phyloP scores from a whole-genome alignment of 1,284 basidiomycete species.

The Irpex lacteus region DNA sequence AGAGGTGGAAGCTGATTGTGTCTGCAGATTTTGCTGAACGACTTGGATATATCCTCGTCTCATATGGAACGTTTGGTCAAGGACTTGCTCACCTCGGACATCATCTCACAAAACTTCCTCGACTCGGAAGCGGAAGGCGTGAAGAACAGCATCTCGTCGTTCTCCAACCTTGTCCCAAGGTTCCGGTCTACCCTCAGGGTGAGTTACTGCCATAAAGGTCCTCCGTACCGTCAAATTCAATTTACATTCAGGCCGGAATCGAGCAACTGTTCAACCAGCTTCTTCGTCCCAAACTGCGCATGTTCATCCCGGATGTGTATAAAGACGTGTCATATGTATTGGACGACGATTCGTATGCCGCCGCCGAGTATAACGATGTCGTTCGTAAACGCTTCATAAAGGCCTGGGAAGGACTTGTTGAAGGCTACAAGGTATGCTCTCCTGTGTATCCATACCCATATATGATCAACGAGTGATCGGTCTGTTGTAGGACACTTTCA shows the following conservation, averaged over 20 bases:
- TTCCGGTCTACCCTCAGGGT: slow-evolving; percentile 75
- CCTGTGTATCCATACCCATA: slow-evolving; percentile 15
- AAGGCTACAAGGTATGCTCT: slow-evolving; percentile 73
- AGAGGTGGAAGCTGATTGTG: neutral
- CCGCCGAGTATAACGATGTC: slow-evolving; percentile 82
- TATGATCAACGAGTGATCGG: neutral
- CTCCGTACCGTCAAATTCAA: slow-evolving; percentile 12
- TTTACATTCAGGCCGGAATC: slow-evolving; percentile 62
- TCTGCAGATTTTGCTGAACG: slow-evolving; percentile 79
- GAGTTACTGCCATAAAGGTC: slow-evolving; percentile 20
- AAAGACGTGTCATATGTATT: slow-evolving; percentile 86
- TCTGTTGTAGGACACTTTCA: slow-evolving; percentile 68
- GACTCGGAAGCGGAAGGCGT: slow-evolving; percentile 53
- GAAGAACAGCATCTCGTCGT: slow-evolving; percentile 42
- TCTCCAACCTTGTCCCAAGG: slow-evolving; percentile 56
- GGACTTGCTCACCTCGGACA: slow-evolving; percentile 59
- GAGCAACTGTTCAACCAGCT: slow-evolving; percentile 95
- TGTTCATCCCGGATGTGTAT: slow-evolving; percentile 84
- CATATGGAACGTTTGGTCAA: slow-evolving; percentile 82
- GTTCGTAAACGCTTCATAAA: slow-evolving; percentile 88
- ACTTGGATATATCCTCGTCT: slow-evolving; percentile 82
- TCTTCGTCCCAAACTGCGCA: slow-evolving; percentile 81
- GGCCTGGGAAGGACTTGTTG: slow-evolving; percentile 80
- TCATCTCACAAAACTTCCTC: slow-evolving; percentile 70
- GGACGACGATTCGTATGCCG: slow-evolving; percentile 84